Percentiles rank a stretch among this genome's conserved stretches.
Conservation (phyloP, 2,329 filamentous ascomycete genomes). For the Nemania diffusa region DNA sequence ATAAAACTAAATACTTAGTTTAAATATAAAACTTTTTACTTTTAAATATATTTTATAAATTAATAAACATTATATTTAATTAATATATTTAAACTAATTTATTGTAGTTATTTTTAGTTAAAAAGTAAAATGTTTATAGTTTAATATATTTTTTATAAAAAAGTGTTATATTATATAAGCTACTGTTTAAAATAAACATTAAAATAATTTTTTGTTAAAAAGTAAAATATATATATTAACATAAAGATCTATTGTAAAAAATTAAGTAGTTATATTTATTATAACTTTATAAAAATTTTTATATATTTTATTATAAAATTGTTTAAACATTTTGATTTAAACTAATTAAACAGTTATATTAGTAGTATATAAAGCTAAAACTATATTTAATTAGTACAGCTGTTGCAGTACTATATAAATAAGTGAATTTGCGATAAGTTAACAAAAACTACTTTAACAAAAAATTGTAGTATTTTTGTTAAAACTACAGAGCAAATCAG, state of each 20-base stretch:
- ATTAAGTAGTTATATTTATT: too few species aligned
- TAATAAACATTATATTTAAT: conserved; percentile 4
- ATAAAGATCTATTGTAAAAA: not conserved
- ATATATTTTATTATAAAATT: conserved; percentile 1
- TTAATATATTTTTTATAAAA: conserved; percentile 6
- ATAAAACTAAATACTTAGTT: not conserved
- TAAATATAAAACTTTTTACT: not conserved
- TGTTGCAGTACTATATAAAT: not conserved
- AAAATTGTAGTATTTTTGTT: conserved; percentile 1
- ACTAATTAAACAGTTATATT: too few species aligned
- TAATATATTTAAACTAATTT: not conserved
- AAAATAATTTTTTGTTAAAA: not conserved
- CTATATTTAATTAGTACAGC: not conserved
- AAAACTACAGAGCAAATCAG: not conserved
- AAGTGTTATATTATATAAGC: conserved; percentile 5
- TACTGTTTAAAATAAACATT: too few species aligned
- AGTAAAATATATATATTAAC: not conserved
- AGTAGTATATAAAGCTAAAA: too few species aligned
- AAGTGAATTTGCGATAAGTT: not conserved
- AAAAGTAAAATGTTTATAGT: not conserved
- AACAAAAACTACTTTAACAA: not conserved
- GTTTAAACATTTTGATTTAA: conserved; percentile 1
- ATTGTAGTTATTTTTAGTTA: conserved; percentile 8
- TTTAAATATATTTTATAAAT: not conserved
- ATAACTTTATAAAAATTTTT: not conserved